These are phyloP conservation scores for Torulaspora globosa DNA, from an alignment of 1,139 yeast genomes.

Conservation along the genomic window DNA sequence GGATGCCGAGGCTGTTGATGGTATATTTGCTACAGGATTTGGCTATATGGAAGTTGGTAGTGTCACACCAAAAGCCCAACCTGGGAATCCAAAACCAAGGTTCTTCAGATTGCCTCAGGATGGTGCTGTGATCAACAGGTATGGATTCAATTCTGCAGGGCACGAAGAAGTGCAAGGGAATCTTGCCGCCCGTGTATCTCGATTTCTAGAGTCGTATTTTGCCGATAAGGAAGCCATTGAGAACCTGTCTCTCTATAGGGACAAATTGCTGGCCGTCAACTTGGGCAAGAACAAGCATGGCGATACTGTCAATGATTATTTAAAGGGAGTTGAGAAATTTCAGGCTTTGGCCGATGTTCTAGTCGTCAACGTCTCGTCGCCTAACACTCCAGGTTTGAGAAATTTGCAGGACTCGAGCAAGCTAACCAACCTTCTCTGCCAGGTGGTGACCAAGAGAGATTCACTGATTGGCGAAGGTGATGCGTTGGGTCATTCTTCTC, in stretches of 20 bases:
- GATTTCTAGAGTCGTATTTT: conserved; percentile 34
- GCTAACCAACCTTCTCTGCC: conserved; percentile 58
- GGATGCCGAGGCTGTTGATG: conserved; percentile 89
- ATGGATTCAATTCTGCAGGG: conserved; percentile 92
- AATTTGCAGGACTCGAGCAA: conserved; percentile 76
- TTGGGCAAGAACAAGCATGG: conserved; percentile 90
- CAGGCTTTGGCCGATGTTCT: conserved; percentile 85
- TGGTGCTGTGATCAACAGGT: conserved; percentile 86
- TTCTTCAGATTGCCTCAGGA: conserved; percentile 82
- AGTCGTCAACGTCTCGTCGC: conserved; percentile 90
- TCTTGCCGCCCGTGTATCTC: conserved; percentile 56
- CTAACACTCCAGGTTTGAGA: conserved; percentile 93
- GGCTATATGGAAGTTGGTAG: conserved; percentile 92
- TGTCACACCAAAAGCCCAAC: conserved; percentile 87
- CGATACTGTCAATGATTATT: conserved; percentile 82
- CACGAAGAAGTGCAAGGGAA: conserved; percentile 69
- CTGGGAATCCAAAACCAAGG: conserved; percentile 89
- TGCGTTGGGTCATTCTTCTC: conserved; percentile 32
- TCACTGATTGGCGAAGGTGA: conserved; percentile 41
- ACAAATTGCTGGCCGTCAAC: conserved; percentile 72
- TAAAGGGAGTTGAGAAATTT: conserved; percentile 74
- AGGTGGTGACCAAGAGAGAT: conserved; percentile 62
- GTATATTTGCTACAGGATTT: conserved; percentile 73
- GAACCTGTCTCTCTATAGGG: conserved; percentile 57
- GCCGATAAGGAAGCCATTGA: conserved; percentile 27